phyloP scores from a whole-genome alignment of 306 rosid genomes.

The Glycine tomentella region DNA sequence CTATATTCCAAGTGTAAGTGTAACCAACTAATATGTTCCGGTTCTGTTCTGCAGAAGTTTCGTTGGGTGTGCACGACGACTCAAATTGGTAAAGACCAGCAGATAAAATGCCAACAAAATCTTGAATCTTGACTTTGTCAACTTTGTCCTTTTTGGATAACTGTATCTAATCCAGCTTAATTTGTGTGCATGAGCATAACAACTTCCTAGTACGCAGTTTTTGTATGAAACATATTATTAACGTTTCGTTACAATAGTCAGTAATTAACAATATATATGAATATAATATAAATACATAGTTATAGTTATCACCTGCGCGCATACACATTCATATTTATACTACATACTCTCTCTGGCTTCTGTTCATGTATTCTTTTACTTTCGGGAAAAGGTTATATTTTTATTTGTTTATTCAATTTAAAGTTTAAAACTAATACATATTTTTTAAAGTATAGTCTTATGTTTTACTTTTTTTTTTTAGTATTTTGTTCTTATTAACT shows the following conservation, averaged over 20 bases:
- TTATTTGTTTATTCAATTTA: no score
- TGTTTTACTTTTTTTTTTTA: no score
- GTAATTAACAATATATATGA: conserved; percentile 4
- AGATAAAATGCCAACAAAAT: not conserved
- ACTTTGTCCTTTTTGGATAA: not conserved
- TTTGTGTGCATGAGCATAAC: not conserved
- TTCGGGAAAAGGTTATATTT: no score
- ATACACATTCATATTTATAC: not conserved
- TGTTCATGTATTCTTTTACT: no score
- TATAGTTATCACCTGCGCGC: not conserved
- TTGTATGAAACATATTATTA: conserved; percentile 8
- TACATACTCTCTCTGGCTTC: not conserved
- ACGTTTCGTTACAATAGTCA: not conserved
- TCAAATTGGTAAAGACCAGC: conserved; percentile 63
- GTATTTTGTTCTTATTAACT: no score
- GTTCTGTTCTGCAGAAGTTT: conserved; percentile 59
- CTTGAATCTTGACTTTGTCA: not conserved
- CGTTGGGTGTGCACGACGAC: conserved; percentile 61
- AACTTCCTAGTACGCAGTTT: not conserved
- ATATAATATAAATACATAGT: not conserved
- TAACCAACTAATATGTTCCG: not conserved
- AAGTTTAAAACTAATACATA: no score
- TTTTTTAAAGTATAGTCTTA: no score
- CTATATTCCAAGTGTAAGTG: not conserved
- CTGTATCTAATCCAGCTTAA: conserved; percentile 40